These are phyloP conservation scores for Arabidopsis thaliana DNA, from an alignment of 345 rosid genomes.

Conservation along the genomic window TAIR10.1 NC_003076.8:21964501-21965000, in stretches of 20 bases:
- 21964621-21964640: conserved; percentile 82
- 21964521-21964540: conserved; percentile 63
- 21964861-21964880: conserved; percentile 15
- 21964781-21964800: conserved; percentile 72
- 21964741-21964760: conserved; percentile 67
- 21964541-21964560: conserved; percentile 71
- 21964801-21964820: conserved; percentile 86
- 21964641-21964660: conserved; percentile 55
- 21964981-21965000: not conserved
- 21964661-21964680: not conserved
- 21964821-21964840: conserved; percentile 71
- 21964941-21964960: not conserved
- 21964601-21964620: conserved; percentile 67
- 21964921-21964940: not conserved
- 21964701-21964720: conserved; percentile 12
- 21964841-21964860: conserved; percentile 92
- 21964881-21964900: not conserved
- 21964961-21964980: not conserved
- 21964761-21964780: conserved; percentile 76
- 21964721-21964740: conserved; percentile 5
- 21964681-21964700: not conserved
- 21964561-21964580: conserved; percentile 74
- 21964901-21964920: not conserved
- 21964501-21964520: conserved; percentile 37
- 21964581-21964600: conserved; percentile 62